Percentiles rank a stretch among this genome's conserved stretches.
phyloP scores from a whole-genome alignment of 2,329 filamentous ascomycete genomes.

The Alternaria sp. region DNA sequence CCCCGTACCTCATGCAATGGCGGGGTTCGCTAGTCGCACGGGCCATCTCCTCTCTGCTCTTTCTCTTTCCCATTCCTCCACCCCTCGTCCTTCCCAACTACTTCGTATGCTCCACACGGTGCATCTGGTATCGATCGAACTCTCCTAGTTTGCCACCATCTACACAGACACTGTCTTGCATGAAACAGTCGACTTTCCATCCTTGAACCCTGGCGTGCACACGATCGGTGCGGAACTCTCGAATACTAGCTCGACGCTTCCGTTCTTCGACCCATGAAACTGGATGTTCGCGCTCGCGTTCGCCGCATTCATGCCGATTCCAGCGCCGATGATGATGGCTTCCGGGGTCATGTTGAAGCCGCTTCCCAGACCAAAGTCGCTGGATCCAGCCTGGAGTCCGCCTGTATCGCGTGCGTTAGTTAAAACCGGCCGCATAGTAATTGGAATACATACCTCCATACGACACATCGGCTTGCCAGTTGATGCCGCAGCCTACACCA shows the following conservation, averaged over 20 bases:
- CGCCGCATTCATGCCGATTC: conserved; percentile 12
- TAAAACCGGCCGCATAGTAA: not conserved
- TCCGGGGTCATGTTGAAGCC: conserved; percentile 14
- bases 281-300: conserved; percentile 12
- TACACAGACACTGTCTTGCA: conserved; percentile 3
- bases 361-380: conserved; percentile 10
- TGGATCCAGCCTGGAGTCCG: conserved; percentile 16
- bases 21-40: not conserved
- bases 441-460: conserved; percentile 9
- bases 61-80: not conserved
- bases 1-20: not conserved
- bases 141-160: not conserved
- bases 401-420: conserved; percentile 4
- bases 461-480: conserved; percentile 11
- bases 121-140: not conserved
- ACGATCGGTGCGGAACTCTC: conserved; percentile 1
- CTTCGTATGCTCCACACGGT: not conserved
- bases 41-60: not conserved
- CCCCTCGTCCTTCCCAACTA: not conserved
- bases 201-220: conserved; percentile 6
- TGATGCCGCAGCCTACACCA: conserved; percentile 16
- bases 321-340: conserved; percentile 1
- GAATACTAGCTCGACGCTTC: conserved; percentile 11
- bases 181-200: not conserved
- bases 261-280: conserved; percentile 12